Conservation (phyloP, 306 rosid genomes). For the Canavalia ensiformis region DNA sequence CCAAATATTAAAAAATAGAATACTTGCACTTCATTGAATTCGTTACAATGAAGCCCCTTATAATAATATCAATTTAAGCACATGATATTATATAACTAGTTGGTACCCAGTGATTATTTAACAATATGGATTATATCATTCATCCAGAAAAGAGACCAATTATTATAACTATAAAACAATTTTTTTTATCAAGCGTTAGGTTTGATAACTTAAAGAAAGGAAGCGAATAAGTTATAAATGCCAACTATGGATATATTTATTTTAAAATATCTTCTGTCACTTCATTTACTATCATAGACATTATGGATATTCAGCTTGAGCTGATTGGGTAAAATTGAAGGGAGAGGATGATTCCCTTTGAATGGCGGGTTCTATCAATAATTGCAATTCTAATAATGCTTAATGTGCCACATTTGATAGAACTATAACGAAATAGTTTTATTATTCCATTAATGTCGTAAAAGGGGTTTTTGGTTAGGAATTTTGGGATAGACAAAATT, state of each 20-base stretch:
- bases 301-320: neutral
- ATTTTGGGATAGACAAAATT: neutral
- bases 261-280: neutral
- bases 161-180: neutral
- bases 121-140: neutral
- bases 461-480: neutral
- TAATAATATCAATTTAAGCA: neutral
- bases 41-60: neutral
- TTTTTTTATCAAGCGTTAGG: neutral
- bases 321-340: neutral
- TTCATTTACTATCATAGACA: neutral
- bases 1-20: neutral
- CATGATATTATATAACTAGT: neutral
- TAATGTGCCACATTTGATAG: neutral
- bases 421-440: neutral
- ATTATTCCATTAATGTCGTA: neutral
- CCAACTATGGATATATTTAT: neutral
- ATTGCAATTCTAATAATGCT: slow-evolving; percentile 1
- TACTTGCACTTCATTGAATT: neutral
- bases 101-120: neutral
- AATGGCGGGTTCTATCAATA: slow-evolving; percentile 4
- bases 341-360: neutral
- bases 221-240: neutral
- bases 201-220: neutral
- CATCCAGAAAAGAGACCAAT: neutral